Base-by-base conservation (phyloP, 805 yeast genomes). In the Candida sanyiensis region DNA sequence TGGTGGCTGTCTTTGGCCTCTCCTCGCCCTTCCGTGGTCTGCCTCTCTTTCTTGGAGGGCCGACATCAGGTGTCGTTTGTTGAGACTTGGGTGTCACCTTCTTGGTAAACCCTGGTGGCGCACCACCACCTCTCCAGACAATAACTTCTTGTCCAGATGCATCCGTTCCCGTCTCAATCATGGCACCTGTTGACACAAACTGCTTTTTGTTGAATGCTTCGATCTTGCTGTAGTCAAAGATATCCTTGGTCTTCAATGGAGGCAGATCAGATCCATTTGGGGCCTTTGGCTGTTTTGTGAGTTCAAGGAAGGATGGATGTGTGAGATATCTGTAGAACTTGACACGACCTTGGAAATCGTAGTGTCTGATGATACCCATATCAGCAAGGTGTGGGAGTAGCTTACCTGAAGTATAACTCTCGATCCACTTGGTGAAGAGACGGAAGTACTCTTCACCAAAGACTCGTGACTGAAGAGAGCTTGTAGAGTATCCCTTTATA, bases 331-430 rank as follows among this genome's bases (percentile, higher is more conserved):
- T 66, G 57, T 75, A 84, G 48, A 77, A 83, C 51, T 84, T 82
- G 42, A 71, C 67, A 46, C 87, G 77, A 0, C 95, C 94, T 43
- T 76, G 78, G 47, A 77, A 77, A 52, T 84, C 94, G 43, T 76
- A 75, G 13, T 80, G 78, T 45, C 83, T 69, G 0, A 81, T 69
- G 10, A 86, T 62, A 2, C 58, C 63, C 33, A 54, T 42, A 39
- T 53, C 41, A 39, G 54, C 40, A 20, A 54, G 42, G 39, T 54
- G 40, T 40, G 54, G 42, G 18, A 56, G 48, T 43, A 61, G 54
- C 32, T 61, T 63, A 4, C 61, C 67, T 2, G 63, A 54, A 3
- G 61, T 57, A 34, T 73, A 63, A 20, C 62, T 57, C 28, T 77
- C 87, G 29, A 77, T 60, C 12, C 71, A 54, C 39, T 75, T 71